Conservation (phyloP, 208 protist genomes). For the Crithidia brevicula region DNA sequence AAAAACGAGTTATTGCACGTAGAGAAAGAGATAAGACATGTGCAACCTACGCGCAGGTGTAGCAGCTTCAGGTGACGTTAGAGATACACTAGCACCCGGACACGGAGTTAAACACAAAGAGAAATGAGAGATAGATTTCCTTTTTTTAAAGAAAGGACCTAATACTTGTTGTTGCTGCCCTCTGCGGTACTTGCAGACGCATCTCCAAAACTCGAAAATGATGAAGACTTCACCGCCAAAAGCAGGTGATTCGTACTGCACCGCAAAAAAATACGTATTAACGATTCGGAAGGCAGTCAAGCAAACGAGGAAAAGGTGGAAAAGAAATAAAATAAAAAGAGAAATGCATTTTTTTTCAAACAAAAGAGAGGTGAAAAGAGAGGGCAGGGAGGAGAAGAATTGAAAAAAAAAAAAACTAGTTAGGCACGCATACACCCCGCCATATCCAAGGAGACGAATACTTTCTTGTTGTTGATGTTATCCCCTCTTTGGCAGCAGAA, state of each 20-base stretch:
- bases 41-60: not conserved
- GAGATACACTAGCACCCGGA: conserved; percentile 2
- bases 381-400: no score
- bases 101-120: not conserved
- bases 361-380: no score
- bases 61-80: conserved; percentile 8
- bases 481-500: no score
- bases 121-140: not conserved
- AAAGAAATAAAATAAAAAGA: not conserved
- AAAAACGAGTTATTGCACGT: no score
- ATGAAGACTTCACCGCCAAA: not conserved
- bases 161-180: no score
- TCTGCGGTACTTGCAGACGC: no score
- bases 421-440: no score
- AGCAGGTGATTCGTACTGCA: not conserved
- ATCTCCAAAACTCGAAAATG: no score
- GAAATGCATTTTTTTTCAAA: no score
- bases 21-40: not conserved
- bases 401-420: no score
- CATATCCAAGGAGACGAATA: no score
- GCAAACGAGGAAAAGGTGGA: not conserved
- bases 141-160: not conserved
- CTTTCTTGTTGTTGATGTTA: no score
- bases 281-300: not conserved
- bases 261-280: not conserved